Conservation (phyloP, 805 yeast species). For the Ogataea haglerorum region DNA sequence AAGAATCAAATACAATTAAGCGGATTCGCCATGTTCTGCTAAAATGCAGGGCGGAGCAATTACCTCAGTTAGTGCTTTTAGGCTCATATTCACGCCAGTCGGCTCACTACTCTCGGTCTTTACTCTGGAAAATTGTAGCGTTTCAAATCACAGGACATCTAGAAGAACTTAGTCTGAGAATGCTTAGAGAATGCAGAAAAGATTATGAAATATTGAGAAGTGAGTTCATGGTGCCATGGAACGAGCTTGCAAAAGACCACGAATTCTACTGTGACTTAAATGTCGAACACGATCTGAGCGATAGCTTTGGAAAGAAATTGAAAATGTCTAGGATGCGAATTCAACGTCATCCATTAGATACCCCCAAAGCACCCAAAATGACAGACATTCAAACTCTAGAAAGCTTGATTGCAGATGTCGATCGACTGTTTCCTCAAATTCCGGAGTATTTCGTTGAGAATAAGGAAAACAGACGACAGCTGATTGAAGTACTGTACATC, state of each 20-base stretch:
- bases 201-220: slow-evolving; percentile 20
- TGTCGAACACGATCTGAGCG: slow-evolving; percentile 28
- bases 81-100: slow-evolving; percentile 8
- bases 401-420: slow-evolving; percentile 47
- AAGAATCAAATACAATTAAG: slow-evolving; percentile 2
- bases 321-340: slow-evolving; percentile 17
- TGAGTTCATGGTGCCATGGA: slow-evolving; percentile 35
- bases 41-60: slow-evolving; percentile 3
- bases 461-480: slow-evolving; percentile 22
- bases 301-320: slow-evolving; percentile 14
- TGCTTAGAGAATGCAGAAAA: slow-evolving; percentile 17
- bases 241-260: slow-evolving; percentile 26
- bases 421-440: slow-evolving; percentile 47
- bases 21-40: slow-evolving; percentile 6
- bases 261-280: slow-evolving; percentile 18
- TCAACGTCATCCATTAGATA: slow-evolving; percentile 22
- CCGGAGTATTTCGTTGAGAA: slow-evolving; percentile 31
- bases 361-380: neutral
- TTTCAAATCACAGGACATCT: slow-evolving; percentile 10
- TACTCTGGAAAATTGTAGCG: slow-evolving; percentile 25
- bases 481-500: slow-evolving; percentile 43
- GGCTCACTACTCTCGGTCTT: slow-evolving; percentile 21
- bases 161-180: slow-evolving; percentile 16
- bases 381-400: slow-evolving; percentile 40
- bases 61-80: slow-evolving; percentile 4